phyloP scores from a whole-genome alignment of 768 basidiomycete species.

The Steccherinum ochraceum region DNA sequence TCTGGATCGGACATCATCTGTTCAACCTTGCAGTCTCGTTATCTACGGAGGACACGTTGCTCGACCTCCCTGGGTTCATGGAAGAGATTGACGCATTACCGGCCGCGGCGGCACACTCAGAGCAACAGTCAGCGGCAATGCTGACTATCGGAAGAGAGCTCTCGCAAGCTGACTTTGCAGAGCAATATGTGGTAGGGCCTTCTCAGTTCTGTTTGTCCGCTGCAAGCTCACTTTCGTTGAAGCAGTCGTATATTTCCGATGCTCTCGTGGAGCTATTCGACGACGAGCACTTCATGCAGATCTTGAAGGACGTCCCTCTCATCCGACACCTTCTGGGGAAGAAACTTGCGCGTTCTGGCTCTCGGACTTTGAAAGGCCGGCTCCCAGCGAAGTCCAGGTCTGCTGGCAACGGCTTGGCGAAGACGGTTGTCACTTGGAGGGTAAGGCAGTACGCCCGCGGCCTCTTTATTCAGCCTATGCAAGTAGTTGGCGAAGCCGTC shows the following conservation, averaged over 20 bases:
- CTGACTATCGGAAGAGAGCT: conserved; percentile 37
- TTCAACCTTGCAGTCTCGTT: conserved; percentile 30
- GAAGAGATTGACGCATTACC: background rate
- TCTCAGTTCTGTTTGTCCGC: too few species aligned
- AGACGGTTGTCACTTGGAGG: conserved; percentile 2
- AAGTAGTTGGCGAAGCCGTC: background rate
- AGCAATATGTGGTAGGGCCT: background rate
- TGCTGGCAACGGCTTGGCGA: background rate
- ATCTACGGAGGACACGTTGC: background rate
- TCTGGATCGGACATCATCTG: conserved; percentile 46
- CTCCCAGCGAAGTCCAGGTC: background rate
- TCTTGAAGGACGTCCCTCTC: background rate
- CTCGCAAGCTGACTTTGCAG: conserved; percentile 39
- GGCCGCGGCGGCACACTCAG: too few species aligned
- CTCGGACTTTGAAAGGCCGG: background rate
- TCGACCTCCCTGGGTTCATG: background rate
- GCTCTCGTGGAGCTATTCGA: background rate
- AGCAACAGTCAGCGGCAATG: too few species aligned
- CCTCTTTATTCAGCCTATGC: background rate
- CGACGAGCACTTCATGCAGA: background rate
- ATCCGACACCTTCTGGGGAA: background rate
- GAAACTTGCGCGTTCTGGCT: too few species aligned
- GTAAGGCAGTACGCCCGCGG: background rate
- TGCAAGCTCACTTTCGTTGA: too few species aligned
- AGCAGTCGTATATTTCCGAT: too few species aligned